These are phyloP conservation scores for Yamadazyma epiphylla DNA, from an alignment of 1,139 yeast species.

Conservation along the genomic window DNA sequence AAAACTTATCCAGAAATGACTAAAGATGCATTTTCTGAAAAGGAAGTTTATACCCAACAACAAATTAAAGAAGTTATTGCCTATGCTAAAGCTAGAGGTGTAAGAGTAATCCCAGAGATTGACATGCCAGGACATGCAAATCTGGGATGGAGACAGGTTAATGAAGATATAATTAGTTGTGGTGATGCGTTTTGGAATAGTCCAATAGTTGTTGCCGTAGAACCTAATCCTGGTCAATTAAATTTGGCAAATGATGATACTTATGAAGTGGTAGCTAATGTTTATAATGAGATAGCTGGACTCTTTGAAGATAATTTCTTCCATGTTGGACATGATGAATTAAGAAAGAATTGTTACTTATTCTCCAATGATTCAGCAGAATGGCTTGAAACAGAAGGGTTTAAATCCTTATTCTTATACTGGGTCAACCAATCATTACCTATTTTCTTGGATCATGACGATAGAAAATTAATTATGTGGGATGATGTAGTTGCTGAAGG, in stretches of 20 bases:
- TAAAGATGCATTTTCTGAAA: constrained; percentile 37
- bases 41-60: constrained; percentile 29
- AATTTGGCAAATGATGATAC: constrained; percentile 34
- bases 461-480: constrained; percentile 1
- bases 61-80: constrained; percentile 29
- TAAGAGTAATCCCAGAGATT: constrained; percentile 44
- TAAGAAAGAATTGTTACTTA: constrained; percentile 35
- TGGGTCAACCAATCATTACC: constrained; percentile 40
- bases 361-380: constrained; percentile 14
- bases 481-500: constrained; percentile 34
- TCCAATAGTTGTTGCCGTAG: constrained; percentile 26
- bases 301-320: constrained; percentile 36
- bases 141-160: constrained; percentile 41
- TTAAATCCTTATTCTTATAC: constrained; percentile 29
- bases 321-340: constrained; percentile 48
- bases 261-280: constrained; percentile 29
- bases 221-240: constrained; percentile 47
- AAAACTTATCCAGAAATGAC: constrained; percentile 37
- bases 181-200: constrained; percentile 29
- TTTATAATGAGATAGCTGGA: constrained; percentile 33
- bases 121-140: constrained; percentile 49
- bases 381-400: constrained; percentile 8
- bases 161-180: constrained; percentile 33
- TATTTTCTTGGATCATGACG: constrained; percentile 19
- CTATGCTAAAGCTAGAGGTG: constrained; percentile 38